Evolutionary conservation across 495 filamentous ascomycete genomes (phyloP).

Genomic region (Rhypophila decipiens): DNA sequence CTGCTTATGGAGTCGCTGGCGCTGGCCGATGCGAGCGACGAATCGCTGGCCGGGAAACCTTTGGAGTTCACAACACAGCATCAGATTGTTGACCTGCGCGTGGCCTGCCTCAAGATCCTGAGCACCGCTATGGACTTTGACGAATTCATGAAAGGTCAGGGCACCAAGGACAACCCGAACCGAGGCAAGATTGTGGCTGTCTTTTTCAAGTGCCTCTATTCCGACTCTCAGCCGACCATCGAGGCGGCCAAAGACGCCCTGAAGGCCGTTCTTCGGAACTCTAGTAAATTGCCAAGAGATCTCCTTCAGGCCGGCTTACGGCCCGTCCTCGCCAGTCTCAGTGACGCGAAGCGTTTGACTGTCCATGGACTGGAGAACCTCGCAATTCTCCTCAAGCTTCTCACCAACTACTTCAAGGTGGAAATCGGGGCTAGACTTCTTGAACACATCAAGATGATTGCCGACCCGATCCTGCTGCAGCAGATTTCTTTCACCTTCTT

Average conservation of each 20-base stretch:
- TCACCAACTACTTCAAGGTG: conserved; percentile 99
- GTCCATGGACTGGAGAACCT: conserved; percentile 88
- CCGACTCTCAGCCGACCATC: conserved; percentile 82
- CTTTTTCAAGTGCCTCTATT: conserved; percentile 97
- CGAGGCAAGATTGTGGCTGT: conserved; percentile 82
- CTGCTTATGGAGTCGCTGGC: conserved; percentile 88
- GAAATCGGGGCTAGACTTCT: conserved; percentile 88
- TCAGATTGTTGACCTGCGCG: conserved; percentile 82
- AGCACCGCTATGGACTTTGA: conserved; percentile 88
- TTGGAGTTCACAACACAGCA: conserved; percentile 86
- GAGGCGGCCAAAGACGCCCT: conserved; percentile 88
- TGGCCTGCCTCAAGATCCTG: conserved; percentile 87
- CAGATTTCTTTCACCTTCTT: conserved; percentile 90
- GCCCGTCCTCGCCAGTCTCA: conserved; percentile 90
- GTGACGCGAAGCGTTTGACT: conserved; percentile 85
- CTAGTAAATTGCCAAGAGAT: conserved; percentile 91
- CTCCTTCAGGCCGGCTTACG: conserved; percentile 88
- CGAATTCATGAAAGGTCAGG: conserved; percentile 64
- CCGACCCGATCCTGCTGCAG: conserved; percentile 70
- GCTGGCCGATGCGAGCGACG: conserved; percentile 88
- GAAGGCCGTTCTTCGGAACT: conserved; percentile 74
- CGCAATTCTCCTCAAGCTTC: conserved; percentile 74
- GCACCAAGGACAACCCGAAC: conserved; percentile 51
- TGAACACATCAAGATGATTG: conserved; percentile 88
- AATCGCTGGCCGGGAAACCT: conserved; percentile 74